Base-by-base conservation (phyloP, 2,329 filamentous ascomycete species). In the Penicillium sp. region DNA sequence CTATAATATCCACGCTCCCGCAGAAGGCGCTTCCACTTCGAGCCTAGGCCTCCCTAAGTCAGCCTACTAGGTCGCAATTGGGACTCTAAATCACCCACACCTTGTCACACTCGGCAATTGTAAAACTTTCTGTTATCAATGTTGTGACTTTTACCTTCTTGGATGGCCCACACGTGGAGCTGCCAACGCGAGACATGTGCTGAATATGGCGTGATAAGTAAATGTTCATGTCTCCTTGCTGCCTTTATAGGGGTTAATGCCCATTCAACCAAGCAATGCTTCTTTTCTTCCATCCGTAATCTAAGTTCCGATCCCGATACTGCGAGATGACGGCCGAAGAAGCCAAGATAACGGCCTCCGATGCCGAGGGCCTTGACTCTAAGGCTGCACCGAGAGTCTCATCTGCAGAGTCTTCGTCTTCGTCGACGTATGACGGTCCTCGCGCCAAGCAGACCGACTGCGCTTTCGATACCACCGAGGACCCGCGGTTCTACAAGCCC, bases 401-500 rank as follows among this genome's bases (percentile, higher is more conserved):
- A 5, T 38, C 60, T 0, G 38, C 57, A 8, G 64, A 62, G 10
- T 62, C 63, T 25, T 60, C 54, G 5, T 66, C 65, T 7, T 60
- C 63, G 6, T 61, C 59, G 1, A 60, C 64, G 0, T 38, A 50
- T 23, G 57, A 61, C 19, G 50, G 54, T 4, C 61, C 47, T 21
- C 57, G 33, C 1, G 60, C 54, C 23, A 46, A 53, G 41, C 31
- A 58, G 9, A 41, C 58, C 6, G 71, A 72, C 43, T 64, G 65
- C 33, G 67, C 74, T 3, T 77, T 76, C 54, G 74, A 75, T 37
- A 63, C 69, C 2, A 69, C 68, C 0, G 73, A 74, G 46, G 73
- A 75, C 41, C 65, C 69, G 1, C 66, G 71, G 7, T 72, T 67
- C 50, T 76, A 77, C 54, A 77, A 74, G 50, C 74, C 75, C 4